Conservation (phyloP, 2,329 filamentous ascomycete genomes). For the Acrocalymma vagum region DNA sequence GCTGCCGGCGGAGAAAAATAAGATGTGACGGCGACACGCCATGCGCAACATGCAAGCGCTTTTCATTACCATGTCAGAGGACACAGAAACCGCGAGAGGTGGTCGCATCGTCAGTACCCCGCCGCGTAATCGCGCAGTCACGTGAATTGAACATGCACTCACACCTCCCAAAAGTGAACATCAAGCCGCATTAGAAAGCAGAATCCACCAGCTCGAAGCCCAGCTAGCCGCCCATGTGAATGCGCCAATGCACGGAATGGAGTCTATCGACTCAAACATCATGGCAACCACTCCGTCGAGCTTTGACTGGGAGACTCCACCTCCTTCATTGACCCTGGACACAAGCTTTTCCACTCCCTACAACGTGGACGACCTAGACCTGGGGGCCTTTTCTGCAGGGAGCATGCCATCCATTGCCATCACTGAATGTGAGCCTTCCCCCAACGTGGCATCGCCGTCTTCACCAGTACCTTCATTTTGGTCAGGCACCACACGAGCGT, state of each 20-base stretch:
- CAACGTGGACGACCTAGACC: constrained; percentile 30
- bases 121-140: constrained; percentile 23
- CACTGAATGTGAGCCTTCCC: constrained; percentile 45
- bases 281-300: constrained; percentile 34
- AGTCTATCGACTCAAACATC: constrained; percentile 37
- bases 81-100: constrained; percentile 46
- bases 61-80: constrained; percentile 45
- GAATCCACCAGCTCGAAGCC: constrained; percentile 48
- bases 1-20: constrained; percentile 46
- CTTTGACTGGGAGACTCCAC: constrained; percentile 40
- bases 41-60: constrained; percentile 47
- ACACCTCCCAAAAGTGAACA: constrained; percentile 39
- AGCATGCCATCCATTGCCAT: constrained; percentile 46
- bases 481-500: constrained; percentile 46
- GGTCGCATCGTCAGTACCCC: constrained; percentile 43
- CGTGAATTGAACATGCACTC: constrained; percentile 27
- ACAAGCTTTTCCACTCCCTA: constrained; percentile 35
- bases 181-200: constrained; percentile 43
- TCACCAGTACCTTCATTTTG: constrained; percentile 48
- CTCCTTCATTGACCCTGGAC: constrained; percentile 34
- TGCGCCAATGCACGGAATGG: constrained; percentile 47
- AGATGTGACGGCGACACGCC: constrained; percentile 47
- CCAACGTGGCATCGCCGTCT: constrained; percentile 35
- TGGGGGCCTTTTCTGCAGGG: constrained; percentile 32
- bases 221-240: constrained; percentile 45